Conservation (phyloP, 257 asterid genomes). For the Solanum arcanum region DNA sequence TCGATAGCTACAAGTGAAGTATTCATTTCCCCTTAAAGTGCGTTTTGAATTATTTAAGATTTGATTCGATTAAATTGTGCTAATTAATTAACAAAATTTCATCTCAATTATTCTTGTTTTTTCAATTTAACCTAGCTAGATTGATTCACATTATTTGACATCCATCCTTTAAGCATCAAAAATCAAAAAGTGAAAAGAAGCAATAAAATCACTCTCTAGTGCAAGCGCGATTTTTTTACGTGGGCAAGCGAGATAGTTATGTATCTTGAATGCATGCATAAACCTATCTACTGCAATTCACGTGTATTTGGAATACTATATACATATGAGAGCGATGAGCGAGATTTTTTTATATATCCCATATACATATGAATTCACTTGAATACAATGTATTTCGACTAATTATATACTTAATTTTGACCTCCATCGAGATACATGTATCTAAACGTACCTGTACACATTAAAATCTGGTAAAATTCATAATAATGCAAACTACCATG, state of each 20-base stretch:
- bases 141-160: not conserved
- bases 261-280: no score
- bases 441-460: no score
- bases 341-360: no score
- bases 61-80: not conserved
- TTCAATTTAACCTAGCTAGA: not conserved
- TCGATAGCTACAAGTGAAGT: not conserved
- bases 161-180: not conserved
- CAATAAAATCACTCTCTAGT: not conserved
- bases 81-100: not conserved
- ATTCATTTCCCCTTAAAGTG: not conserved
- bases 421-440: not conserved
- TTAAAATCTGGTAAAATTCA: no score
- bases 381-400: not conserved
- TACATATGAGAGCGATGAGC: no score
- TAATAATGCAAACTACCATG: not conserved
- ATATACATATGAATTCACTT: no score
- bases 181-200: not conserved
- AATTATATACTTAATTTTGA: not conserved
- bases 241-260: no score
- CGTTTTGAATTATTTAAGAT: not conserved
- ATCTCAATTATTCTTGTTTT: not conserved
- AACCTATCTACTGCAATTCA: no score
- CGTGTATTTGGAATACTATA: no score
- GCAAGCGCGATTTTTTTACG: no score